Evolutionary conservation across 2,329 filamentous ascomycete species (phyloP), one percentile per base, ranked within the genome.

Genomic region (Sarocladium oryzae): DNA sequence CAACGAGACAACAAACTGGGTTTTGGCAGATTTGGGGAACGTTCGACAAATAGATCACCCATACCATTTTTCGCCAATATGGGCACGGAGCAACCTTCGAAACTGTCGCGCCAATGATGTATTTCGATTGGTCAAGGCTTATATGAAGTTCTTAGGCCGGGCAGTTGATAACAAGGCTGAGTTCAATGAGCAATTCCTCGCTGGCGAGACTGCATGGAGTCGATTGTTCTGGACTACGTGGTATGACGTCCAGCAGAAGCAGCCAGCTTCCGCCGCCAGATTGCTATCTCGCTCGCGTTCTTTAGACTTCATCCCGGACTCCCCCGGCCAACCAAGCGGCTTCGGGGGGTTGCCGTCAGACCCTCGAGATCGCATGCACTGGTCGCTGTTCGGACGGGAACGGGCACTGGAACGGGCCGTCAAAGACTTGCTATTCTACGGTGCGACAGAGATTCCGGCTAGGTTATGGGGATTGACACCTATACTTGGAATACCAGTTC

Each of bases 81-180:
- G 65, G 64, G 57, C 52, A n/a, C 52, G 53, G 5, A 52, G 60
- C 38, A 64, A 67, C 50, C 53, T 60, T 6, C 49, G 56, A 2
- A 62, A 67, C 55, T 67, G 65, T 51, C 61, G 62, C 6, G 51
- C 57, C 37, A 67, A 67, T 51, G 65, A 67, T 37, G 60, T 61
- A 1, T 49, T 62, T n/a, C 57, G 63, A 8, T 55, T 67, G n/a
- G 23, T 60, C 6, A 64, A 61, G 53, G 53, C 58, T 9, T 67
- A 67, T 43, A 26, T 65, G 30, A 36, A 53, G 7, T 67, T 67
- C 30, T 55, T 67, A 15, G 56, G 61, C 16, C 36, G 23, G 30
- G 54, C 63, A 26, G 50, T 58, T 45, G 43, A 45, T n/a, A 54
- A 61, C 48, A 37, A 41, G 1, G 45, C 52, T 1, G 49, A 35